Evolutionary conservation across 805 yeast species (phyloP).

Genomic region (Starmerella vaccinii): DNA sequence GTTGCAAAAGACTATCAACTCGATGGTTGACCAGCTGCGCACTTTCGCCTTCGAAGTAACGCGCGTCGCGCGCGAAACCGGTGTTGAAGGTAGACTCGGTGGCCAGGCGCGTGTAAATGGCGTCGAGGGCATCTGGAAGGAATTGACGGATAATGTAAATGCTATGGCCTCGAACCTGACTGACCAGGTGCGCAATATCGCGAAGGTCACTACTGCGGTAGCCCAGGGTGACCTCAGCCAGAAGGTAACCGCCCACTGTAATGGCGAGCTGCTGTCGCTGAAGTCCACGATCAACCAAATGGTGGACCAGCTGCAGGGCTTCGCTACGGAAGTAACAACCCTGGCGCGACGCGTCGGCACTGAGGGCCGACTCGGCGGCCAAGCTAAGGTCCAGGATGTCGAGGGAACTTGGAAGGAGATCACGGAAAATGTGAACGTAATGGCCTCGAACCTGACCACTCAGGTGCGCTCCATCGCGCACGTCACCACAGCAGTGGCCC

Average conservation of each 20-base stretch:
- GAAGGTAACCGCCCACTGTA: slow-evolving; percentile 77
- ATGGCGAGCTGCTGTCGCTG: slow-evolving; percentile 66
- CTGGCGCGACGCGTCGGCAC: slow-evolving; percentile 85
- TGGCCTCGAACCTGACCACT: slow-evolving; percentile 78
- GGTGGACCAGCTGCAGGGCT: slow-evolving; percentile 74
- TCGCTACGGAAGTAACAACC: slow-evolving; percentile 76
- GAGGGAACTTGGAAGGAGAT: slow-evolving; percentile 82
- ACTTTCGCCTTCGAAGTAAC: slow-evolving; percentile 80
- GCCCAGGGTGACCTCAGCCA: slow-evolving; percentile 74
- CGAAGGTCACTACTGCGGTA: slow-evolving; percentile 79
- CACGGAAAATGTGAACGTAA: slow-evolving; percentile 74
- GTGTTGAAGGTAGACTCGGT: slow-evolving; percentile 79
- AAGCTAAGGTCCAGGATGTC: slow-evolving; percentile 67
- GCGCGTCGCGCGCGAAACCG: slow-evolving; percentile 79
- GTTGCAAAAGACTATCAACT: slow-evolving; percentile 74
- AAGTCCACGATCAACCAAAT: slow-evolving; percentile 79
- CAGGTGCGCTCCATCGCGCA: slow-evolving; percentile 85
- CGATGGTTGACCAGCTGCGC: slow-evolving; percentile 79
- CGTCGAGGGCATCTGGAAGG: slow-evolving; percentile 82
- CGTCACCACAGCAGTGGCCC: slow-evolving; percentile 85
- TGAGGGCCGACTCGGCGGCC: slow-evolving; percentile 81
- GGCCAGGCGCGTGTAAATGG: slow-evolving; percentile 76
- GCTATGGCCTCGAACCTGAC: slow-evolving; percentile 85
- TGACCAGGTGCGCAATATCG: slow-evolving; percentile 78
- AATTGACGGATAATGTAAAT: slow-evolving; percentile 74